Conservation (phyloP, 306 rosid species). For the Quillaja saponaria region DNA sequence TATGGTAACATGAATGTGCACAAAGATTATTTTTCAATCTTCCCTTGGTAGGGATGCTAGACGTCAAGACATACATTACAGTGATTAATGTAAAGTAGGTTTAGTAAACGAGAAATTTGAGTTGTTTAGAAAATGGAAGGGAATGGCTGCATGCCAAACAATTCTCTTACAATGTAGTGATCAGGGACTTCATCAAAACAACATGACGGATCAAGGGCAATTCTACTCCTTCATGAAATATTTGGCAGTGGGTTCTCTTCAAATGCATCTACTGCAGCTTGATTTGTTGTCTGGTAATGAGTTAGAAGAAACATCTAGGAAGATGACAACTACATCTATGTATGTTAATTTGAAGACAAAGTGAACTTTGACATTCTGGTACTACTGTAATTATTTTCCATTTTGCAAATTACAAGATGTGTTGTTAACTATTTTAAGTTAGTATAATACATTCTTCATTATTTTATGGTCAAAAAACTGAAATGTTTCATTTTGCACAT, state of each 20-base stretch:
- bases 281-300: neutral
- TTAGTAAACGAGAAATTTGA: constrained; percentile 19
- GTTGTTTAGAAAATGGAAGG: constrained; percentile 3
- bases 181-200: constrained; percentile 1
- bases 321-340: too few relatives aligned
- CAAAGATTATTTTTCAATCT: neutral
- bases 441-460: too few relatives aligned
- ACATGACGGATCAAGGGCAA: neutral
- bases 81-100: constrained; percentile 37
- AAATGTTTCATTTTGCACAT: too few relatives aligned
- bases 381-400: too few relatives aligned
- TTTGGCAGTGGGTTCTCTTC: neutral
- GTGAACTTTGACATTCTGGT: too few relatives aligned
- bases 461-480: too few relatives aligned
- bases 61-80: constrained; percentile 32
- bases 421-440: too few relatives aligned
- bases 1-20: constrained; percentile 9
- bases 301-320: neutral
- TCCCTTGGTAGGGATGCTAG: constrained; percentile 27
- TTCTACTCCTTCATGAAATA: neutral
- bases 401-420: too few relatives aligned
- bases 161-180: constrained; percentile 3
- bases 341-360: too few relatives aligned
- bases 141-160: neutral
- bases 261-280: neutral